phyloP scores from a whole-genome alignment of 495 filamentous ascomycete species.

The Tetracladium marchalianum region DNA sequence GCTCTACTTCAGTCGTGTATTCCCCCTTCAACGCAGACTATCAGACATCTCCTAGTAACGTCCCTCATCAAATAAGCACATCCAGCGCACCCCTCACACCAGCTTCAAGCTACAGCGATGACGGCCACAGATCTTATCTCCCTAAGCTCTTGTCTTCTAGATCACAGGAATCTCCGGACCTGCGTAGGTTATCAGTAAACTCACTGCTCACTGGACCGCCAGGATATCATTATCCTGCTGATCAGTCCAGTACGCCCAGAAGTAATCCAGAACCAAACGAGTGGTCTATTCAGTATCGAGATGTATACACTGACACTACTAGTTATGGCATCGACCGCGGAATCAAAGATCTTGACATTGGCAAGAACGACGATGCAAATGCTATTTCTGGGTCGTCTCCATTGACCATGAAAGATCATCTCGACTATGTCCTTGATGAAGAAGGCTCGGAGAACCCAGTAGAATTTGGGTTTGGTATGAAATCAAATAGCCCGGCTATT shows the following conservation, averaged over 20 bases:
- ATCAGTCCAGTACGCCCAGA: not conserved
- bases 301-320: slow-evolving; percentile 22
- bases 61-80: not conserved
- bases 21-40: not conserved
- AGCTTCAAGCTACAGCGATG: slow-evolving; percentile 16
- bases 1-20: not conserved
- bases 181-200: slow-evolving; percentile 31
- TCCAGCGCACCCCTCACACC: slow-evolving; percentile 20
- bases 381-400: slow-evolving; percentile 38
- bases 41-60: not conserved
- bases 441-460: slow-evolving; percentile 9
- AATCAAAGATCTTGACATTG: slow-evolving; percentile 55
- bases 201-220: slow-evolving; percentile 29
- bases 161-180: slow-evolving; percentile 20
- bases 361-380: slow-evolving; percentile 54
- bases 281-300: slow-evolving; percentile 19
- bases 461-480: slow-evolving; percentile 37
- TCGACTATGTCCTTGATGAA: slow-evolving; percentile 13
- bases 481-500: slow-evolving; percentile 37
- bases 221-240: slow-evolving; percentile 8
- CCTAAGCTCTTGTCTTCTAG: slow-evolving; percentile 8
- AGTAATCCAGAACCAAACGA: slow-evolving; percentile 12
- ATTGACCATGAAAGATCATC: slow-evolving; percentile 20
- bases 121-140: slow-evolving; percentile 6
- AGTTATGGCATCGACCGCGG: slow-evolving; percentile 62